A percentile compares a stretch with the other conserved stretches of the same genome.
Conservation (phyloP, 306 rosid genomes). For the Vigna trinervia region DNA sequence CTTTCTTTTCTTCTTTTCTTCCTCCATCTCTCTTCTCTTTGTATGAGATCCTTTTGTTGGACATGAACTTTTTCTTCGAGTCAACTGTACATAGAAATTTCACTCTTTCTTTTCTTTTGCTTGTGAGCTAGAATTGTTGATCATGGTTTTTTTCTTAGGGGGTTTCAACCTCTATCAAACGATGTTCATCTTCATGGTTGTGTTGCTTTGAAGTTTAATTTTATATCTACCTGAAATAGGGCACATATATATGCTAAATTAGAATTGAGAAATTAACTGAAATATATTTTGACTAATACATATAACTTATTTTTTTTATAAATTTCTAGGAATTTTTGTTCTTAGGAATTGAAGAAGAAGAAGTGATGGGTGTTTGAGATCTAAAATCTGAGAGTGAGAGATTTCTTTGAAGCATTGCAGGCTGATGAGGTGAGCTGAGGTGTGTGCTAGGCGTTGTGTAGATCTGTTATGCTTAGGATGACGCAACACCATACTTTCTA, state of each 20-base stretch:
- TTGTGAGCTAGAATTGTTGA: constrained; percentile 18
- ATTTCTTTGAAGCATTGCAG: constrained; percentile 56
- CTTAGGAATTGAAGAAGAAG: constrained; percentile 52
- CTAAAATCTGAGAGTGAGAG: constrained; percentile 47
- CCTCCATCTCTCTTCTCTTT: neutral
- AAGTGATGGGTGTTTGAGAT: constrained; percentile 53
- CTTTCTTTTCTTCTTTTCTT: neutral
- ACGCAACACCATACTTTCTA: constrained; percentile 49
- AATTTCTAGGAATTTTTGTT: constrained; percentile 9
- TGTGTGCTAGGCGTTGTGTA: constrained; percentile 47
- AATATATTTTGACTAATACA: constrained; percentile 7
- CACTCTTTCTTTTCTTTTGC: neutral
- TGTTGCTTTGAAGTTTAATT: constrained; percentile 1
- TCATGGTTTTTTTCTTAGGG: neutral
- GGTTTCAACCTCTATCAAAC: constrained; percentile 14
- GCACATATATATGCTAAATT: neutral
- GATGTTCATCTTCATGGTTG: constrained; percentile 32
- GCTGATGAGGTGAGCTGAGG: constrained; percentile 46
- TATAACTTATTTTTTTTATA: neutral
- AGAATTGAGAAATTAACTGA: constrained; percentile 40
- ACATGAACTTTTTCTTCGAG: neutral
- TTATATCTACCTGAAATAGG: constrained; percentile 26
- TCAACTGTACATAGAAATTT: constrained; percentile 44
- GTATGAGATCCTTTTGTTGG: constrained; percentile 30
- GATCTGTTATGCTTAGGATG: constrained; percentile 61